Base-by-base conservation (phyloP, 768 basidiomycete genomes). In the Phanerochaete carnosa region DNA sequence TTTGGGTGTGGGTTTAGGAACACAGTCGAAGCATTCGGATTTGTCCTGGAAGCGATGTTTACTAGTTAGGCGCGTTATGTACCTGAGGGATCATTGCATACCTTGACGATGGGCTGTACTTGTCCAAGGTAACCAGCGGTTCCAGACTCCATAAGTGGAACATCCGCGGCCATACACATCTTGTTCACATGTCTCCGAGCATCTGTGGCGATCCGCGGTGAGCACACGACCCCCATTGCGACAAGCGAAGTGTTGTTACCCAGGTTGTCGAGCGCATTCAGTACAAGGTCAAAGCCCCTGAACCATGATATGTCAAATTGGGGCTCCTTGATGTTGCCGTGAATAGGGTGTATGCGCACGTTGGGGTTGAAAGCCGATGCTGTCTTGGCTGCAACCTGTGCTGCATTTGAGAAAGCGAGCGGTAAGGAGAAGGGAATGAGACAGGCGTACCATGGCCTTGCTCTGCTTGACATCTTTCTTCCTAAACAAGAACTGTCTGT, bases 401-500 rank as follows among this genome's bases (percentile, higher is more conserved):
- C 35, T 1, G 35, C 2, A n/a, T 43, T 11, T 43, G 3, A 30
- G 7, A 11, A 19, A 28, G 33, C 35, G n/a, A 13, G 58, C 29
- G 3, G 45, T 22, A 4, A 26, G 28, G 45, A 16, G 39, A 57
- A 5, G 35, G 4, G 52, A 53, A 35, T 49, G 46, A 45, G n/a
- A 52, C 16, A 3, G n/a, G 62, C 85, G 45, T 61, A 94, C 95
- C 75, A 95, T 70, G 1, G 96, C 92, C 77, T 99, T 99, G 68
- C 95, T 90, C 69, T 97, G 92, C 70, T 97, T 97, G 58, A 99
- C 90, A 68, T 98, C 95, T 70, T 96, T 96, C 76, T 98, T 98
- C 63, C 85, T 84, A 77, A 99, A 99, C 43, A 99, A 78, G 73
- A 98, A 99, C 68, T 98, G 96, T 23, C 96, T 84, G 69, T 99